Percentiles rank a stretch among this genome's conserved stretches.
These are phyloP conservation scores for Pythium grandisporangium DNA, from an alignment of 352 stramenopile species.

Conservation along the genomic window DNA sequence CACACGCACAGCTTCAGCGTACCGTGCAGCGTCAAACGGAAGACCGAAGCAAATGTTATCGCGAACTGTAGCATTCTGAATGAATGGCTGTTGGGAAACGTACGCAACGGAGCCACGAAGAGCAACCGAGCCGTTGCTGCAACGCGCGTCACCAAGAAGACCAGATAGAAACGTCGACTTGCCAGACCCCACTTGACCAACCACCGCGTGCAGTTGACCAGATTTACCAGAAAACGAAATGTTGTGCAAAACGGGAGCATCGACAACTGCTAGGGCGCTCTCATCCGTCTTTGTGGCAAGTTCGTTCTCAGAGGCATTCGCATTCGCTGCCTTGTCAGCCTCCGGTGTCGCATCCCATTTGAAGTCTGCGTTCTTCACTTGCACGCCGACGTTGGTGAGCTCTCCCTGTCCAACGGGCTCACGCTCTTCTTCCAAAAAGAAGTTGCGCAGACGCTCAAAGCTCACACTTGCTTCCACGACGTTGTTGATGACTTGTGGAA, in stretches of 20 bases:
- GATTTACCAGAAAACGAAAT: constrained; percentile 57
- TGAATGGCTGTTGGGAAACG: constrained; percentile 92
- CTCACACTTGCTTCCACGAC: constrained; percentile 77
- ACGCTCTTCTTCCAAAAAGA: constrained; percentile 45
- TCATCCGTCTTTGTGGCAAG: constrained; percentile 13
- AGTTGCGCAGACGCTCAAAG: constrained; percentile 36
- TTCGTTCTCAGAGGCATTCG: constrained; percentile 11
- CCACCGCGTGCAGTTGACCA: constrained; percentile 52
- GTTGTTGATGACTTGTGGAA: constrained; percentile 91
- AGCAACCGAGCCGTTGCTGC: constrained; percentile 29
- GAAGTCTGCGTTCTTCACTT: constrained; percentile 48
- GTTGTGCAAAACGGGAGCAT: constrained; percentile 27
- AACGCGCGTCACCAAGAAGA: constrained; percentile 51
- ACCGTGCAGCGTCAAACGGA: constrained; percentile 43
- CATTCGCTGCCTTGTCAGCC: constrained; percentile 28
- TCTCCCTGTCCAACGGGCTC: constrained; percentile 58
- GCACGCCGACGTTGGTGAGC: constrained; percentile 47
- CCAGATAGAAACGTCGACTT: constrained; percentile 69
- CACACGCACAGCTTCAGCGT: constrained; percentile 39
- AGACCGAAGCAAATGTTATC: constrained; percentile 96
- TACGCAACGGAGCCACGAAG: constrained; percentile 90
- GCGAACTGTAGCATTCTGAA: constrained; percentile 93
- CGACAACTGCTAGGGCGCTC: background rate
- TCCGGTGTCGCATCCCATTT: constrained; percentile 47
- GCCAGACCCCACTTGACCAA: constrained; percentile 48